Evolutionary conservation across 768 basidiomycete species (phyloP), one percentile per base, ranked within the genome.

Genomic region (Podaxis rugospora): DNA sequence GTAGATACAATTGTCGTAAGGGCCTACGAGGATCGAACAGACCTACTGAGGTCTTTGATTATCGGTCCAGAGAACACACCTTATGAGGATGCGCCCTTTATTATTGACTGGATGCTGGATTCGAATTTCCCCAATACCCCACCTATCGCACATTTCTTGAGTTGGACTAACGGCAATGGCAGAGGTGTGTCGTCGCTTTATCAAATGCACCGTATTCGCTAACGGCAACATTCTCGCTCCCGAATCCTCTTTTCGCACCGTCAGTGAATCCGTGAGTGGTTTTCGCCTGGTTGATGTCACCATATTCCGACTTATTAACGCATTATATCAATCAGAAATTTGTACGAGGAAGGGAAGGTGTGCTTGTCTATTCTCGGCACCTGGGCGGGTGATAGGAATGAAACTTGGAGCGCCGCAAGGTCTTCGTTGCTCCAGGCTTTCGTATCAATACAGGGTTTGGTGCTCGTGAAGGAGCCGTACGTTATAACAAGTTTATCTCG

Each of bases 301-400:
- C 51, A 46, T 16, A 3, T 7, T 44, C 42, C 5, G 42, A 16
- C 18, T 44, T 44, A 44, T 25, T 35, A 35, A 14, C 59, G 50
- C 14, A 28, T 62, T 13, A 53, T 52, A n/a, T 47, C 13, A 39
- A 52, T 46, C 63, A 92, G 90, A 44, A 96, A 96, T 74, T 72
- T 97, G 44, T 98, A 98, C 64, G 94, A 95, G 69, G 95, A 97
- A 65, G 95, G 95, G 47, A 96, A 96, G 72, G 93, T 96, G 32
- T 96, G 94, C 67, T 72, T 96, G 44, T 95, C 93, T 14, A 92
- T 96, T 52, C 75, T 96, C 5, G 92, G 92, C 14, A 95, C 94
- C 0, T 97, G 95, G 95, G 82, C 86, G 6, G 95, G 95, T 7
- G 95, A 96, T 67, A 84, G 81, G 68, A 89, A 80, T 62, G 93